Conservation (phyloP, 345 rosid species). For the sweet orange (Citrus sinensis) region DVS_A1.0 CM039168.1:30176501-30177000, state of each 20-base stretch:
- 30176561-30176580: conserved; percentile 30
- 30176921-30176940: too few relatives aligned
- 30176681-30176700: not conserved
- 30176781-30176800: not conserved
- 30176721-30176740: too few relatives aligned
- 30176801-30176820: not conserved
- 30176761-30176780: not conserved
- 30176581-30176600: conserved; percentile 19
- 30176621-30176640: not conserved
- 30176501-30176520: not conserved
- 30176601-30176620: not conserved
- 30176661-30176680: not conserved
- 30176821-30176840: not conserved
- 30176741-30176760: not conserved
- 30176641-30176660: not conserved
- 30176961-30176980: too few relatives aligned
- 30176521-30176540: not conserved
- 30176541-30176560: not conserved
- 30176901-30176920: too few relatives aligned
- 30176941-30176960: too few relatives aligned
- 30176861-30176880: not conserved
- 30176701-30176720: too few relatives aligned
- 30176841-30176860: not conserved
- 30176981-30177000: too few relatives aligned
- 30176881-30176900: not conserved